Evolutionary conservation across 129 eudicot genomes (phyloP), one percentile per base, ranked within the genome.

Genomic region (Erigeron canadensis): DNA sequence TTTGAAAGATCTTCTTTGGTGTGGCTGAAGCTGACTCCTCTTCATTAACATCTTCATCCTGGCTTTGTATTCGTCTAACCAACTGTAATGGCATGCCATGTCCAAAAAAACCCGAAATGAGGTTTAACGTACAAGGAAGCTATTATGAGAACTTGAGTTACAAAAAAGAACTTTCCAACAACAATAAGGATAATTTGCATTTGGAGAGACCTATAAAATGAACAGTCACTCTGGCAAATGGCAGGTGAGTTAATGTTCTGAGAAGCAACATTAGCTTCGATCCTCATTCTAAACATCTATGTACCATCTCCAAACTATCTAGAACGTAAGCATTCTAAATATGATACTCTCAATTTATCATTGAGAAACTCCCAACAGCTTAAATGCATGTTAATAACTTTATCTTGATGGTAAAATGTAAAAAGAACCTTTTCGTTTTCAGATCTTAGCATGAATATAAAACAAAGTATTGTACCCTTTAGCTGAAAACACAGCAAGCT

Each of bases 1-100:
- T 63, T 84, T 94, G 99, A 44, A 94, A 94, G 43, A 94, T 90
- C 77, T 94, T 90, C 87, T 87, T 84, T 18, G 93, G 93, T 45
- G 87, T 82, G 17, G 84, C 86, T 61, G 90, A 82, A 58, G 86
- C 74, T 69, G 86, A 73, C 63, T 88, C 89, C 21, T 87, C 96
- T 71, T 81, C 95, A 74, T 79, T 65, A 55, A 9, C 87, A 81
- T 73, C 79, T 47, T 84, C 95, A 46, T 89, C 89, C 67, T 69
- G 96, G 81, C 80, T 75, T 77, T 89, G 90, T 63, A 94, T 84
- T 66, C 87, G 88, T 70, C 99, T 86, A 42, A 94, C 87, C 90
- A 94, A 77, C 99, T 94, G 83, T 63, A 81, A 45, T 44, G 13
- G 41, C 66, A 69, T 68, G 10, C 34, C 66, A 17, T 43, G 63